Conservation (phyloP, 768 basidiomycete species). For the Calocybe cyanea region DNA sequence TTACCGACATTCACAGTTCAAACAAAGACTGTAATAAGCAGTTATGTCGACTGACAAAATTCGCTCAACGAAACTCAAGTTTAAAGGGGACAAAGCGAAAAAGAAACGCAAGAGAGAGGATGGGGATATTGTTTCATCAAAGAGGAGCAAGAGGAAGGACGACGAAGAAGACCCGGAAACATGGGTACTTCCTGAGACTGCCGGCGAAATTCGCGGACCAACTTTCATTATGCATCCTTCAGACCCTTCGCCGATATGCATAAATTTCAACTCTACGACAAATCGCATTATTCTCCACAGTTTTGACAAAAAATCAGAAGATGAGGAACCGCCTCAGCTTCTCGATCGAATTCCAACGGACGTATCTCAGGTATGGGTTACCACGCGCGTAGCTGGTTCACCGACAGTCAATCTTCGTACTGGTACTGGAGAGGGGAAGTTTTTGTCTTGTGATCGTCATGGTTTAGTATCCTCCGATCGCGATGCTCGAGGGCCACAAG, state of each 20-base stretch:
- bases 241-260: conserved; percentile 69
- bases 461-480: conserved; percentile 81
- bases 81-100: conserved; percentile 84
- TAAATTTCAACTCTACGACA: conserved; percentile 77
- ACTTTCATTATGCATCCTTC: conserved; percentile 83
- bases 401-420: conserved; percentile 83
- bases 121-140: conserved; percentile 39
- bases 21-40: too few species aligned
- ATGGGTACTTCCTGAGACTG: conserved; percentile 74
- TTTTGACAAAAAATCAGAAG: conserved; percentile 56
- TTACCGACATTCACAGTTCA: too few species aligned
- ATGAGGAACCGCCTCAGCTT: conserved; percentile 39
- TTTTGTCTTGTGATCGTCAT: conserved; percentile 82
- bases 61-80: conserved; percentile 75
- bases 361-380: conserved; percentile 89
- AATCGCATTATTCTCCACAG: conserved; percentile 64
- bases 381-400: conserved; percentile 81
- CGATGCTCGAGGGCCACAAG: conserved; percentile 89
- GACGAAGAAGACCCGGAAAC: conserved; percentile 68
- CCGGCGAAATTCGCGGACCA: conserved; percentile 80
- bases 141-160: conserved; percentile 44
- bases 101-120: conserved; percentile 77
- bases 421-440: conserved; percentile 86
- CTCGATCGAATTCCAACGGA: conserved; percentile 74
- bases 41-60: conserved; percentile 40